Conservation (phyloP, 768 basidiomycete species). For the Kwoniella bestiolae region DNA sequence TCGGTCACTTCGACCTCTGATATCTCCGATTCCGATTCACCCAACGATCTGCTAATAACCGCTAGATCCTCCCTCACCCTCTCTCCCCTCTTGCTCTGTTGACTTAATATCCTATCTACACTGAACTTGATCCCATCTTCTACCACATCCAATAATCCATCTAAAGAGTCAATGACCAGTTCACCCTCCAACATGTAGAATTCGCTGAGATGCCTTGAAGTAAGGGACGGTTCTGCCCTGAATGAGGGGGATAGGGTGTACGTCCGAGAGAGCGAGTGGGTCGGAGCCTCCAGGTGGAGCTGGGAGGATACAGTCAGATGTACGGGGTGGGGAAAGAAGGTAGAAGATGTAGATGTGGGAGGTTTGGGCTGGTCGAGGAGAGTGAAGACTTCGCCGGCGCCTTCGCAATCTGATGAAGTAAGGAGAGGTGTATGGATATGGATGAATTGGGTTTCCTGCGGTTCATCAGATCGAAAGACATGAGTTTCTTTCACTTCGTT, state of each 20-base stretch:
- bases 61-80: constrained; percentile 25
- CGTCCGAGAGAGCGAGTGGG: constrained; percentile 75
- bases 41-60: constrained; percentile 25
- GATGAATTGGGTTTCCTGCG: constrained; percentile 74
- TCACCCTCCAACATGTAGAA: constrained; percentile 99
- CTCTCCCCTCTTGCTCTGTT: constrained; percentile 11
- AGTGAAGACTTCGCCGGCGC: constrained; percentile 88
- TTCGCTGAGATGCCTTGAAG: constrained; percentile 89
- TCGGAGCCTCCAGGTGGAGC: constrained; percentile 88
- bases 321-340: constrained; percentile 58
- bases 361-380: constrained; percentile 24
- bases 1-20: constrained; percentile 1
- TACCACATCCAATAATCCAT: constrained; percentile 64
- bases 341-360: constrained; percentile 6
- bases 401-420: constrained; percentile 92
- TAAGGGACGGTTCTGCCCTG: constrained; percentile 86
- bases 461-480: neutral
- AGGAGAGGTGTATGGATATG: constrained; percentile 84
- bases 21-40: constrained; percentile 13
- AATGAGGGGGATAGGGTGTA: constrained; percentile 94
- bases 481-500: too few species aligned
- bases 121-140: constrained; percentile 65
- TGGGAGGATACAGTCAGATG: constrained; percentile 95
- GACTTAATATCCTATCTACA: constrained; percentile 37
- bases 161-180: constrained; percentile 65